Conservation (phyloP, 2,329 filamentous ascomycete genomes). For the Lizonia empirigonia region DNA sequence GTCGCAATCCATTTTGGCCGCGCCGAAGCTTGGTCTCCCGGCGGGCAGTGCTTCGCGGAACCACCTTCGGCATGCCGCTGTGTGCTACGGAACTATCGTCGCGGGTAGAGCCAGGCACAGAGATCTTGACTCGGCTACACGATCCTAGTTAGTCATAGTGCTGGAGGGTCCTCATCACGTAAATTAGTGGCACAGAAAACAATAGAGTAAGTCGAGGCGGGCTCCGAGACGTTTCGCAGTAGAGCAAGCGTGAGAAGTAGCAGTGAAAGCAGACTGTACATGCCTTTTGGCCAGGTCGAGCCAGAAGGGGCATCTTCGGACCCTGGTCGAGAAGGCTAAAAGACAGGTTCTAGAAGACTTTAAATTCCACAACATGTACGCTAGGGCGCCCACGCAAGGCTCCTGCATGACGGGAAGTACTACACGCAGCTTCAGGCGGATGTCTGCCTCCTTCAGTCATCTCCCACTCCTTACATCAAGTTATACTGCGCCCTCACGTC, state of each 20-base stretch:
- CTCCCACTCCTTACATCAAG: background rate
- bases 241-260: background rate
- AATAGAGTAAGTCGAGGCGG: constrained; percentile 1
- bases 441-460: background rate
- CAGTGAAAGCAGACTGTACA: background rate
- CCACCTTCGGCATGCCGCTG: constrained; percentile 8
- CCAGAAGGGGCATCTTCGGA: constrained; percentile 3
- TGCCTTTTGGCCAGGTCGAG: background rate
- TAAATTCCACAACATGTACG: background rate
- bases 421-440: background rate
- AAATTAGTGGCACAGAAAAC: constrained; percentile 2
- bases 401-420: constrained; percentile 10
- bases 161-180: background rate
- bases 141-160: background rate
- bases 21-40: constrained; percentile 10
- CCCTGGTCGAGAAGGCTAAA: background rate
- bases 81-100: constrained; percentile 1
- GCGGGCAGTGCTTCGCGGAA: constrained; percentile 1
- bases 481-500: background rate
- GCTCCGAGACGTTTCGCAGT: constrained; percentile 3
- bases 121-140: constrained; percentile 4
- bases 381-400: constrained; percentile 3
- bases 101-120: constrained; percentile 1
- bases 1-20: background rate
- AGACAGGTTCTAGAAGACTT: constrained; percentile 15